Base-by-base conservation (phyloP, 805 yeast genomes). In the Schizosaccharomyces lindneri region DNA sequence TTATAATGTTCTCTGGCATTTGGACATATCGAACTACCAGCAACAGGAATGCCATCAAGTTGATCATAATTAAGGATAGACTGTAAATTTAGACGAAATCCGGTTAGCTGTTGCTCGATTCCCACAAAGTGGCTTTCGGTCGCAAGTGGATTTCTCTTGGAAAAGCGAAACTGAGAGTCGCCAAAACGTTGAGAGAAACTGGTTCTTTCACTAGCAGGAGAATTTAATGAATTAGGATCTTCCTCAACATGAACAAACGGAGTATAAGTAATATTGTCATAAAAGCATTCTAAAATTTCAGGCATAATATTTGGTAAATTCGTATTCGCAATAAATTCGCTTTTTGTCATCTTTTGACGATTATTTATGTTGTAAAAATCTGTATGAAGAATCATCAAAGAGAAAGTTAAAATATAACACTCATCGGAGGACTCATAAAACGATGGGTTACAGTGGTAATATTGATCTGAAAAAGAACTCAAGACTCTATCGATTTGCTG, bases 401-500 rank as follows among this genome's bases (percentile, higher is more conserved):
- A 81, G 66, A 81, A 84, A 0, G 81, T 74, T 11, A 83, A 67
- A 59, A 82, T 79, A 66, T 83, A 82, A 7, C 83, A 79, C 55
- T 81, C 80, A 62, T 82, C 85, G 1, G 66, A 65, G n/a, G 69
- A 68, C 17, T 24, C 61, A 43, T 73, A 77, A 5, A 74, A 61
- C 9, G 67, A 67, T 0, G 73, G 73, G 63, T 79, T 77, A 62
- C 72, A 75, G 32, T 70, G 67, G 63, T 75, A 75, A 68, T 80
- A 85, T 29, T 77, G 74, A 39, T 67, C 68, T 9, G 85, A 77
- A 69, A 85, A 82, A 41, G 76, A 76, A 61, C 78, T 79, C 55
- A 84, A 71, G 3, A 82, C 75, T 59, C 88, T 73, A 66, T 85
- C 90, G 60, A 84, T 84, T 67, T 84, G 89, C 68, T 85, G 90